Percentiles rank a stretch among this genome's conserved stretches.
These are phyloP conservation scores for Epicoccum nigrum DNA, from an alignment of 2,329 filamentous ascomycete genomes.

Conservation along the genomic window DNA sequence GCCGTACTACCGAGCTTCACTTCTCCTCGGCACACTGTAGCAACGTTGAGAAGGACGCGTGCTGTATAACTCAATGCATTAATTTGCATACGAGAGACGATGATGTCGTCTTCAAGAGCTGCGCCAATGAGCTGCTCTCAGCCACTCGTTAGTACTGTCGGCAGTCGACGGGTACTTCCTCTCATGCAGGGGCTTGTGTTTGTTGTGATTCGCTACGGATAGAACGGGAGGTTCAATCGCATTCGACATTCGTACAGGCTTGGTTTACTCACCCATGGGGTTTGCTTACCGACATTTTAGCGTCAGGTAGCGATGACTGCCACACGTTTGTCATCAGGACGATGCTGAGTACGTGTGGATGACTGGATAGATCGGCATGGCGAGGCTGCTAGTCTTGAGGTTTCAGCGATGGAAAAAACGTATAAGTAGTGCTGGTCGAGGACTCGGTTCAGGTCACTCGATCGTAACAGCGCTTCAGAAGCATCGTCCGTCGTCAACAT, in stretches of 20 bases:
- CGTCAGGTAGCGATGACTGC: not conserved
- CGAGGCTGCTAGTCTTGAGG: not conserved
- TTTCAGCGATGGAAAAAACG: not conserved
- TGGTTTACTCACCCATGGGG: not conserved
- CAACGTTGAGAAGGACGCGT: slow-evolving; percentile 7
- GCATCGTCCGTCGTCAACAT: not conserved
- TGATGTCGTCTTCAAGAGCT: not conserved
- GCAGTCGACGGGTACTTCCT: slow-evolving; percentile 10
- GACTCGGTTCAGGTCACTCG: not conserved
- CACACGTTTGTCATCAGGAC: not conserved
- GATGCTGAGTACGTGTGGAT: not conserved
- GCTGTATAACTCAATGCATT: not conserved
- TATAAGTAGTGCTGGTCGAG: slow-evolving; percentile 1
- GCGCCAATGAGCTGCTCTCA: slow-evolving; percentile 3
- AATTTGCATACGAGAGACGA: not conserved
- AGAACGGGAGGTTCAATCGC: not conserved
- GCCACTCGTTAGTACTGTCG: slow-evolving; percentile 4
- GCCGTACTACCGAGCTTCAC: slow-evolving; percentile 4
- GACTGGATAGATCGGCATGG: not conserved
- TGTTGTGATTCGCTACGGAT: not conserved
- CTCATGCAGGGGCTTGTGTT: slow-evolving; percentile 1
- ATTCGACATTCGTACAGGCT: not conserved
- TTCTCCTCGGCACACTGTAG: not conserved
- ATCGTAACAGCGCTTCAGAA: not conserved
- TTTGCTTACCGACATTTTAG: not conserved